These are phyloP conservation scores for Aspergillus leporis DNA, from an alignment of 495 filamentous ascomycete species.

Conservation along the genomic window DNA sequence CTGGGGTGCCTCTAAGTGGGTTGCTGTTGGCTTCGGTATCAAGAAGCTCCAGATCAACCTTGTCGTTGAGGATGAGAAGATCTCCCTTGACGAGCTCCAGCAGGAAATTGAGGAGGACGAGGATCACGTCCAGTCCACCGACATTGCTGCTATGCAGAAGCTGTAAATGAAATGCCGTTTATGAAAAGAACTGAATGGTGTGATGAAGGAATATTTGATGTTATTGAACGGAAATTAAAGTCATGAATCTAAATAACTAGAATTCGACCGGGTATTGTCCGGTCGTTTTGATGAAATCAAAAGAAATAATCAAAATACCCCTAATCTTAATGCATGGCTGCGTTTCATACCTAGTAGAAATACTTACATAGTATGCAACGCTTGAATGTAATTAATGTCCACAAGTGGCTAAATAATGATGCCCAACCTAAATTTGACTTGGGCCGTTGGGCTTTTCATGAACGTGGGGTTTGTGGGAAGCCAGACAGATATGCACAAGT, in stretches of 20 bases:
- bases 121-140: conserved; percentile 95
- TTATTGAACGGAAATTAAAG: conserved; percentile 26
- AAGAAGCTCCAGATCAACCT: conserved; percentile 99
- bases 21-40: conserved; percentile 93
- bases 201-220: conserved; percentile 46
- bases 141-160: conserved; percentile 92
- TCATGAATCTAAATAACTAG: conserved; percentile 28
- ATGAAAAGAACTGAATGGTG: conserved; percentile 41
- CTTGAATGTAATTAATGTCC: not conserved
- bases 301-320: conserved; percentile 23
- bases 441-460: not conserved
- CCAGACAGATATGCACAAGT: not conserved
- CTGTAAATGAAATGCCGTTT: conserved; percentile 59
- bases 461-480: not conserved
- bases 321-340: conserved; percentile 6
- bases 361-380: not conserved
- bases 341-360: not conserved
- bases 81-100: conserved; percentile 86
- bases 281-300: conserved; percentile 28
- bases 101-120: conserved; percentile 83
- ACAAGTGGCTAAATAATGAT: not conserved
- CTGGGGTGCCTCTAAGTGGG: conserved; percentile 91
- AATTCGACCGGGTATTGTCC: conserved; percentile 13
- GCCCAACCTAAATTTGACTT: conserved; percentile 8
- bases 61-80: conserved; percentile 95